A percentile compares a stretch with the other conserved stretches of the same genome.
Conservation (phyloP, 2,329 filamentous ascomycete species). For the Botrytis byssoidea region DNA sequence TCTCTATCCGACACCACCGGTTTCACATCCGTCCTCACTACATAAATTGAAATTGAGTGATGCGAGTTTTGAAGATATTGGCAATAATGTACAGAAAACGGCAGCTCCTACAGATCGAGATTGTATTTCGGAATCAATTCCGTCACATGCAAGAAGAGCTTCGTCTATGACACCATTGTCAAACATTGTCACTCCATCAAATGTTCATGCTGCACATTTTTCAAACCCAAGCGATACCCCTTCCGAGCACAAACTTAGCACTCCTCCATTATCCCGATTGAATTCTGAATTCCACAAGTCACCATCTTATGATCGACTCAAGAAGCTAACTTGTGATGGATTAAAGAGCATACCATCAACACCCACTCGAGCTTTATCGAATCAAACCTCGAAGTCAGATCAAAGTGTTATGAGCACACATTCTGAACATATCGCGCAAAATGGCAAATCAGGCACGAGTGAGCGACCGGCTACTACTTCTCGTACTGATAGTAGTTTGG, state of each 20-base stretch:
- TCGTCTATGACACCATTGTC: conserved; percentile 59
- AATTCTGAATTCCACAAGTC: conserved; percentile 51
- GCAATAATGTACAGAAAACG: conserved; percentile 40
- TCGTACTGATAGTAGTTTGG: conserved; percentile 40
- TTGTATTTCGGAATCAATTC: conserved; percentile 46
- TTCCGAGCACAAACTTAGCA: conserved; percentile 47
- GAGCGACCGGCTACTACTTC: conserved; percentile 28
- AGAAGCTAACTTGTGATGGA: conserved; percentile 84
- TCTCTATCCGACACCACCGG: conserved; percentile 58
- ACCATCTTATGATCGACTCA: conserved; percentile 66
- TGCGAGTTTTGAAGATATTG: conserved; percentile 43
- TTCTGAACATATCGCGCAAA: conserved; percentile 41
- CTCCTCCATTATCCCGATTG: conserved; percentile 51
- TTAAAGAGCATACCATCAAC: conserved; percentile 91
- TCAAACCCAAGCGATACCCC: conserved; percentile 62
- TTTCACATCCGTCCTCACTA: conserved; percentile 49
- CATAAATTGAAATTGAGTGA: conserved; percentile 46
- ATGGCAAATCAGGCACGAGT: conserved; percentile 43
- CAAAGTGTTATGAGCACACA: conserved; percentile 41
- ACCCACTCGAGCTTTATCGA: conserved; percentile 76
- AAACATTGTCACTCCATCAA: conserved; percentile 60
- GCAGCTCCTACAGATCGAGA: conserved; percentile 42
- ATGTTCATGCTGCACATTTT: conserved; percentile 65
- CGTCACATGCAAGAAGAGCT: conserved; percentile 45
- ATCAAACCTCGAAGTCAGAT: conserved; percentile 53